Evolutionary conservation across 1,284 basidiomycete genomes (phyloP), one percentile per base, ranked within the genome.

Genomic region (Ustilago loliicola): DNA sequence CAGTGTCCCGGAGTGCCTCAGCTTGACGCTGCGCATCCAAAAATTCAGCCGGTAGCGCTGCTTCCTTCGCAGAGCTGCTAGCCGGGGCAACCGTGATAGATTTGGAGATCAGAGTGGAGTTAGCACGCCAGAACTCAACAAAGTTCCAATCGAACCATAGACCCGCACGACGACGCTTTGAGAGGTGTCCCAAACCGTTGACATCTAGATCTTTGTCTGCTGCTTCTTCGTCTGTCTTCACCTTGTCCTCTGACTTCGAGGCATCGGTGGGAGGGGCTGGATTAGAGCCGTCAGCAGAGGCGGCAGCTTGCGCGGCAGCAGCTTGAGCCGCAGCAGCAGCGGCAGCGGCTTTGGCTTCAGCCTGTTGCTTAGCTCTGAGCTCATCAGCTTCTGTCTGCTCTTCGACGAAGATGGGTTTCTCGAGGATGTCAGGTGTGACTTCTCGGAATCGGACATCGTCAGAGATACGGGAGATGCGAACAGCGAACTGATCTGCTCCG

Each of bases 141-240:
- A 98, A 99, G 2, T 92, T 90, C 94, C 95, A 98, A 85, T 98
- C 95, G 85, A 99, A 94, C 96, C 96, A 99, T 36, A 98, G 89
- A 85, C 96, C 96, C n/a, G 72, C 90, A 90, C 63, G 88, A 87
- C 58, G 90, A 87, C 83, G 30, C 90, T 89, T 67, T 2, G 70
- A 73, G 19, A 77, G 64, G n/a, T 77, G 75, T 1, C 75, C 75
- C 15, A 77, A 38, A 9, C 71, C 71, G 54, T 72, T 77, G 15
- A 73, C 63, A 47, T 77, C 75, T n/a, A 77, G 61, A 25, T 77
- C 75, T 30, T 66, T 69, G 40, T 77, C 75, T 9, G 55, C 47
- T 8, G 75, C 75, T 45, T 77, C 75, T 52, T 77, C 70, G 60
- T 78, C 71, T 7, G 59, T 57, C 34, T 76, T 76, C 15, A 61